A percentile compares a stretch with the other conserved stretches of the same genome.
Conservation (phyloP, 139 green algal genomes). For the Eudorina sp. region DNA sequence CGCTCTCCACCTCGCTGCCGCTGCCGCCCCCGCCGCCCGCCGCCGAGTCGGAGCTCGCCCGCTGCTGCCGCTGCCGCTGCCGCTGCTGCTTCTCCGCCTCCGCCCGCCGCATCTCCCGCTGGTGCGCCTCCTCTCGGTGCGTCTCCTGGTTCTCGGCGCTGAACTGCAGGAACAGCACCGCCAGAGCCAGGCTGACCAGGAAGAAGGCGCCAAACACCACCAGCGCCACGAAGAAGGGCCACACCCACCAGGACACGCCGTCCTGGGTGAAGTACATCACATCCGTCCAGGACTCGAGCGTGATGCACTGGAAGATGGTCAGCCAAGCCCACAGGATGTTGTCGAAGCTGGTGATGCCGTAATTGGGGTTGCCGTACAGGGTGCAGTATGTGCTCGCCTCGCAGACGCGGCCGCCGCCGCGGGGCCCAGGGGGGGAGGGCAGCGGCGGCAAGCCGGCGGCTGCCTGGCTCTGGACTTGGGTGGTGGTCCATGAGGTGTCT, state of each 20-base stretch:
- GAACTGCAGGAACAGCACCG: conserved; percentile 77
- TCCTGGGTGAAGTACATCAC: conserved; percentile 51
- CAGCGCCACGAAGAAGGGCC: conserved; percentile 83
- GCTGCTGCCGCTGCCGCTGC: not conserved
- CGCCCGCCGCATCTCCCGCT: not conserved
- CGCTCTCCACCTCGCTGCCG: not conserved
- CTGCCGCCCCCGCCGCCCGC: not conserved
- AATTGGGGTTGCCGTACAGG: conserved; percentile 67
- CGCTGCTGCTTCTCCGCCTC: not conserved
- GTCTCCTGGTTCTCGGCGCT: conserved; percentile 39
- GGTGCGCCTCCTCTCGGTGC: not conserved
- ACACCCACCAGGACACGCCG: conserved; percentile 49
- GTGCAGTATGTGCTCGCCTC: conserved; percentile 58
- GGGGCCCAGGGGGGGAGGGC: conserved; percentile 2
- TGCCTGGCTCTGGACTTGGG: too few relatives aligned
- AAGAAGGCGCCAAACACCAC: conserved; percentile 86
- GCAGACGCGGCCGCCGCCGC: conserved; percentile 1
- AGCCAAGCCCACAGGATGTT: conserved; percentile 82
- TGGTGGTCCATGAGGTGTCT: too few relatives aligned
- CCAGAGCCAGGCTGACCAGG: conserved; percentile 82
- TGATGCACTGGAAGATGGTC: conserved; percentile 86
- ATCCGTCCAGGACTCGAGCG: conserved; percentile 52
- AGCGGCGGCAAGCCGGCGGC: too few relatives aligned
- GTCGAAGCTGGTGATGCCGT: conserved; percentile 79
- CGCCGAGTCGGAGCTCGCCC: not conserved